phyloP scores from a whole-genome alignment of 768 basidiomycete species.

The Boletus rufocinnamomeus region DNA sequence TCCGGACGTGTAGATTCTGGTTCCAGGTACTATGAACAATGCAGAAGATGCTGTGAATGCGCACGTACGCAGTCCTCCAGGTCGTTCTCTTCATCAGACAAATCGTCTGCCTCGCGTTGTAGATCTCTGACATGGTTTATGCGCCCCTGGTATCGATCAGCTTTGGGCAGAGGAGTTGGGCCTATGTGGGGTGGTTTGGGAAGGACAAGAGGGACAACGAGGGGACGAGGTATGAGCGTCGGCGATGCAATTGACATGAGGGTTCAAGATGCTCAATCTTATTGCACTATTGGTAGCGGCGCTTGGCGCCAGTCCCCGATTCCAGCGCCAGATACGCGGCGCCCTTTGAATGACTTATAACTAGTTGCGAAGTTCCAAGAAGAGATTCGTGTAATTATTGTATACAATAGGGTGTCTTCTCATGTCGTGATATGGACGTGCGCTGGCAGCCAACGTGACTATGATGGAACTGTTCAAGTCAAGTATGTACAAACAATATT shows the following conservation, averaged over 20 bases:
- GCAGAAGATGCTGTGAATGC: not conserved
- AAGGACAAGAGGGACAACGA: slow-evolving; percentile 62
- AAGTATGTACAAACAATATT: too few species aligned
- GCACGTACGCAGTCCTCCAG: slow-evolving; percentile 69
- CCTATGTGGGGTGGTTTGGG: slow-evolving; percentile 67
- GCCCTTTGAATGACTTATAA: not conserved
- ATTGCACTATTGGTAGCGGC: not conserved
- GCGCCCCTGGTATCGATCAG: slow-evolving; percentile 52
- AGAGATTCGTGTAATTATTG: not conserved
- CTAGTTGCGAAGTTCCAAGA: not conserved
- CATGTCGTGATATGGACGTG: too few species aligned
- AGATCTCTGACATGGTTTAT: slow-evolving; percentile 68
- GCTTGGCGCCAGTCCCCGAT: not conserved
- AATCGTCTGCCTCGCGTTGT: slow-evolving; percentile 75
- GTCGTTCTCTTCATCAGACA: slow-evolving; percentile 83
- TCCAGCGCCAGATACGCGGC: not conserved
- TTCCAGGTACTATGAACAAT: slow-evolving; percentile 1
- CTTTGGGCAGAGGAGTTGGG: slow-evolving; percentile 56
- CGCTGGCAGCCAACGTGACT: too few species aligned
- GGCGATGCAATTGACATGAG: slow-evolving; percentile 60
- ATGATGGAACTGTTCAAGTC: too few species aligned
- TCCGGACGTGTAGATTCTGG: slow-evolving; percentile 61
- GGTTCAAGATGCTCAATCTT: not conserved
- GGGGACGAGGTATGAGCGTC: slow-evolving; percentile 70
- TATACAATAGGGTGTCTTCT: too few species aligned